phyloP scores from a whole-genome alignment of 257 asterid genomes.

The Primulina huaijiensis region DNA sequence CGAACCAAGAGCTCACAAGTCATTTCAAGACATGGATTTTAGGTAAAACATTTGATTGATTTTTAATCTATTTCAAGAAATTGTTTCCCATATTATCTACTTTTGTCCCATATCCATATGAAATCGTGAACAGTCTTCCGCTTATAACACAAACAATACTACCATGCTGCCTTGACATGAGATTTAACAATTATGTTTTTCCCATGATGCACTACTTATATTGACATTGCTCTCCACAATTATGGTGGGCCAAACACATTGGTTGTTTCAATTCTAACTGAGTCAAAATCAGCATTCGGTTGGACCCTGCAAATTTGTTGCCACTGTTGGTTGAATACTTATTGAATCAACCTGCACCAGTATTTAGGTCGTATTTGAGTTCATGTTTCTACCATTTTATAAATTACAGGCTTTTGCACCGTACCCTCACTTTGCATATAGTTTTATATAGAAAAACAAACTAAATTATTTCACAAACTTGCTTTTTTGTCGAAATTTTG shows the following conservation, averaged over 20 bases:
- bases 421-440: too few relatives aligned
- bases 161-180: background rate
- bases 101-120: background rate
- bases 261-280: too few relatives aligned
- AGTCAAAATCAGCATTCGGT: too few relatives aligned
- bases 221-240: background rate
- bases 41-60: constrained; percentile 43
- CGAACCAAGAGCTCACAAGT: constrained; percentile 94
- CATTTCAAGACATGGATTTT: constrained; percentile 94
- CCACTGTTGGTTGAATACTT: background rate
- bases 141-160: constrained; percentile 14
- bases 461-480: too few relatives aligned
- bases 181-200: constrained; percentile 7
- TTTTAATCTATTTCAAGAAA: background rate
- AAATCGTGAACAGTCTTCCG: background rate
- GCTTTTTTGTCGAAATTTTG: too few relatives aligned
- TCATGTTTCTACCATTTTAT: too few relatives aligned
- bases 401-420: too few relatives aligned
- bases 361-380: too few relatives aligned
- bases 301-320: too few relatives aligned
- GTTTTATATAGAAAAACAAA: too few relatives aligned
- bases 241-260: background rate
- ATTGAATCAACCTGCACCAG: too few relatives aligned
- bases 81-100: constrained; percentile 15
- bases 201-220: background rate